phyloP scores from a whole-genome alignment of 495 filamentous ascomycete genomes.

The Hypoxylon intermedium region DNA sequence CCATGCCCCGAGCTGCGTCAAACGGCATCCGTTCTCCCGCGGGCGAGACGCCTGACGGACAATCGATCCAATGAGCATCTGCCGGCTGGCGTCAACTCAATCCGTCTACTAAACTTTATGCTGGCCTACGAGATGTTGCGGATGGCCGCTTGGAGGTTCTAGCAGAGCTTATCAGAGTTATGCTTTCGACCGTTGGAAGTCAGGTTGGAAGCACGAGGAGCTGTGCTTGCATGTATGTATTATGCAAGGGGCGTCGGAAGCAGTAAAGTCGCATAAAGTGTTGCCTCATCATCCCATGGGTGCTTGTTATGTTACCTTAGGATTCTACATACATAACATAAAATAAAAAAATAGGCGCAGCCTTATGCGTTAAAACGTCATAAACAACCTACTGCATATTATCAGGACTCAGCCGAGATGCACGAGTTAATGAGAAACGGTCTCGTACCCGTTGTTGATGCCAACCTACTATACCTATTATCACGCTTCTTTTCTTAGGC shows the following conservation, averaged over 20 bases:
- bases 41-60: slow-evolving; percentile 38
- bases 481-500: slow-evolving; percentile 2
- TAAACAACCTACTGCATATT: slow-evolving; percentile 26
- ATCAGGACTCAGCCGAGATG: slow-evolving; percentile 25
- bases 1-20: slow-evolving; percentile 33
- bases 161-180: slow-evolving; percentile 16
- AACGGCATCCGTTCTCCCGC: slow-evolving; percentile 37
- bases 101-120: slow-evolving; percentile 15
- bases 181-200: slow-evolving; percentile 18
- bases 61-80: slow-evolving; percentile 39
- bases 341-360: slow-evolving; percentile 31
- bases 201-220: neutral
- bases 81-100: slow-evolving; percentile 37
- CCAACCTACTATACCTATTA: slow-evolving; percentile 2
- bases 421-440: slow-evolving; percentile 13
- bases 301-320: no score
- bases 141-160: neutral
- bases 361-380: slow-evolving; percentile 31
- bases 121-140: neutral
- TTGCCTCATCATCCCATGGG: neutral
- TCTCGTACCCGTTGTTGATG: no score
- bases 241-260: slow-evolving; percentile 29
- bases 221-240: no score
- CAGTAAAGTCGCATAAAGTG: slow-evolving; percentile 12
- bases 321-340: no score